Conservation (phyloP, 2,329 filamentous ascomycete species). For the Trichoderma koningiopsis region DNA sequence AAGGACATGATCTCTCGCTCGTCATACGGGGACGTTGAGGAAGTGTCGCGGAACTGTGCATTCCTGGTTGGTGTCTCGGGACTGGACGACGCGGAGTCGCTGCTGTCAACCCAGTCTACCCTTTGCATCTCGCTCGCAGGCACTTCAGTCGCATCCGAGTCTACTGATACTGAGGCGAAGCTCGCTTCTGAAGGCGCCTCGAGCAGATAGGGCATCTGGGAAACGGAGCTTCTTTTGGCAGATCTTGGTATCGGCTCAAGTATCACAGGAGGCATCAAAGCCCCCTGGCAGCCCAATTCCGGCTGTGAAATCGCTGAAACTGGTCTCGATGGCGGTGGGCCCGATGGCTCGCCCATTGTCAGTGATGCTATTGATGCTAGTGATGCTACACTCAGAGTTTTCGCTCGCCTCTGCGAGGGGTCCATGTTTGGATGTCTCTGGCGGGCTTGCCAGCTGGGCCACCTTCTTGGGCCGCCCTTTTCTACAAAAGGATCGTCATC, state of each 20-base stretch:
- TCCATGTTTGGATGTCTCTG: slow-evolving; percentile 7
- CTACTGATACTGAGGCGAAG: slow-evolving; percentile 34
- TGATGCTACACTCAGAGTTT: neutral
- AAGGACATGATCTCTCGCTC: slow-evolving; percentile 41
- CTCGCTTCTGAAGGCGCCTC: slow-evolving; percentile 31
- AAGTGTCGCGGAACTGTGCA: slow-evolving; percentile 4
- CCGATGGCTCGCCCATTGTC: slow-evolving; percentile 8
- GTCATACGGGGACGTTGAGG: slow-evolving; percentile 38
- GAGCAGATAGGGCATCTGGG: slow-evolving; percentile 6
- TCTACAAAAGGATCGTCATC: slow-evolving; percentile 41
- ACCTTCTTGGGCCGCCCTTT: neutral
- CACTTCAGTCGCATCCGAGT: slow-evolving; percentile 29
- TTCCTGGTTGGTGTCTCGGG: slow-evolving; percentile 17
- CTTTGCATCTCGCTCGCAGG: slow-evolving; percentile 27
- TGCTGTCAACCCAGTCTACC: slow-evolving; percentile 15
- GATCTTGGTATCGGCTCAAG: neutral
- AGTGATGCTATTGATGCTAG: neutral
- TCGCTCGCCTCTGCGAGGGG: neutral
- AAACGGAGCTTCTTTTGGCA: neutral
- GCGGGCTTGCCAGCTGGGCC: slow-evolving; percentile 13
- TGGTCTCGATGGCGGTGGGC: slow-evolving; percentile 29
- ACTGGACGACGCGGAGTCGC: slow-evolving; percentile 25
- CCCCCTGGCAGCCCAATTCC: neutral
- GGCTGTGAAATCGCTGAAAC: slow-evolving; percentile 23
- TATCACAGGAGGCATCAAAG: slow-evolving; percentile 3